Conservation (phyloP, 2,329 filamentous ascomycete genomes). For the Fusarium virguliforme region DNA sequence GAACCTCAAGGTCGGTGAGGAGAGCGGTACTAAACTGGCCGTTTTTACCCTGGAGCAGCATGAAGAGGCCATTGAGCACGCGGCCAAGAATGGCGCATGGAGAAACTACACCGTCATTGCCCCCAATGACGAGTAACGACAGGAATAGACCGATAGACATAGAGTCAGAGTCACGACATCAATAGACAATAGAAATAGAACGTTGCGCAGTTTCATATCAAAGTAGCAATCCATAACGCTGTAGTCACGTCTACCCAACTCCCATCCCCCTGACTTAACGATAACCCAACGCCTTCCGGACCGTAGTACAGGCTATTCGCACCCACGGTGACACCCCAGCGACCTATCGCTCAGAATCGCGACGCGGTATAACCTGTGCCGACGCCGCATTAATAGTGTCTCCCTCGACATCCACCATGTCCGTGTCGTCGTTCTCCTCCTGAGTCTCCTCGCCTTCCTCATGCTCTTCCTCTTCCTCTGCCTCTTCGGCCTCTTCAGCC, state of each 20-base stretch:
- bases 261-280: conserved; percentile 9
- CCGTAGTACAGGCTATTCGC: conserved; percentile 5
- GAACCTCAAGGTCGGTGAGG: conserved; percentile 9
- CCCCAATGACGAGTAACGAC: not conserved
- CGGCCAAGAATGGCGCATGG: conserved; percentile 8
- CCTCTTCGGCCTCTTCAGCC: conserved; percentile 28
- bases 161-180: not conserved
- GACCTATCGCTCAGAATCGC: conserved; percentile 10
- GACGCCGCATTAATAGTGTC: conserved; percentile 22
- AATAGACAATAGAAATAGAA: not conserved
- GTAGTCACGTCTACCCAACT: conserved; percentile 1
- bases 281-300: conserved; percentile 31
- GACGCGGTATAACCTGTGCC: not conserved
- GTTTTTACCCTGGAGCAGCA: conserved; percentile 16
- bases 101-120: conserved; percentile 21
- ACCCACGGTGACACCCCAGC: not conserved
- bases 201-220: not conserved
- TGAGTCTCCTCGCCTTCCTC: conserved; percentile 40
- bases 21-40: conserved; percentile 6
- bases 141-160: not conserved
- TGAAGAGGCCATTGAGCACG: conserved; percentile 16
- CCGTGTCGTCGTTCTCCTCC: conserved; percentile 41
- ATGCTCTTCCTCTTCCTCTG: conserved; percentile 24
- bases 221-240: conserved; percentile 1
- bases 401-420: conserved; percentile 35